phyloP scores from a whole-genome alignment of 805 yeast genomes.

The Hyphopichia homilentoma region DNA sequence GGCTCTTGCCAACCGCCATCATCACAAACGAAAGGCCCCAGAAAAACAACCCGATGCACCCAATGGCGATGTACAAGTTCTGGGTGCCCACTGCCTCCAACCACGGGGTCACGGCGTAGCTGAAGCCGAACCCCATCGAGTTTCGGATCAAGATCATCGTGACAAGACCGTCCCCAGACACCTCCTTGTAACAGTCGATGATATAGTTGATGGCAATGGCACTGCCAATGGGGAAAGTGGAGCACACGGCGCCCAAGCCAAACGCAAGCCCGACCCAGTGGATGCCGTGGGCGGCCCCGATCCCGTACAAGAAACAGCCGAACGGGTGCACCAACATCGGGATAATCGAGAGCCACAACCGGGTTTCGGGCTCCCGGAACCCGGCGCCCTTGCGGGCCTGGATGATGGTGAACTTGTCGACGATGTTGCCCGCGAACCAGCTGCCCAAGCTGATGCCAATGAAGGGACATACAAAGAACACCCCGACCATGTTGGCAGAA shows the following conservation, averaged over 20 bases:
- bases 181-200: slow-evolving; percentile 24
- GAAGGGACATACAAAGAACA: slow-evolving; percentile 8
- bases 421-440: slow-evolving; percentile 11
- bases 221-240: slow-evolving; percentile 20
- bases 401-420: slow-evolving; percentile 8
- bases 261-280: slow-evolving; percentile 22
- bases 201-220: slow-evolving; percentile 25
- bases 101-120: slow-evolving; percentile 14
- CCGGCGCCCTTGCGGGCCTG: slow-evolving; percentile 10
- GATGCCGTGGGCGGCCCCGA: slow-evolving; percentile 19
- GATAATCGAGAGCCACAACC: slow-evolving; percentile 9
- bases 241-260: slow-evolving; percentile 20
- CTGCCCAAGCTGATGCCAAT: slow-evolving; percentile 11
- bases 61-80: slow-evolving; percentile 12
- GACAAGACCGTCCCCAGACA: slow-evolving; percentile 22
- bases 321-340: slow-evolving; percentile 11
- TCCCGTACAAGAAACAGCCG: slow-evolving; percentile 17
- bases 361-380: slow-evolving; percentile 10
- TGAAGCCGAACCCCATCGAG: slow-evolving; percentile 13
- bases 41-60: slow-evolving; percentile 12
- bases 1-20: slow-evolving; percentile 14
- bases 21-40: slow-evolving; percentile 17
- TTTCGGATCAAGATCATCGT: slow-evolving; percentile 13
- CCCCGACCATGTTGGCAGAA: slow-evolving; percentile 8
- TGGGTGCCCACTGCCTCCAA: slow-evolving; percentile 11